phyloP scores from a whole-genome alignment of 2,329 filamentous ascomycete species.

The Parastagonospora avenae region DNA sequence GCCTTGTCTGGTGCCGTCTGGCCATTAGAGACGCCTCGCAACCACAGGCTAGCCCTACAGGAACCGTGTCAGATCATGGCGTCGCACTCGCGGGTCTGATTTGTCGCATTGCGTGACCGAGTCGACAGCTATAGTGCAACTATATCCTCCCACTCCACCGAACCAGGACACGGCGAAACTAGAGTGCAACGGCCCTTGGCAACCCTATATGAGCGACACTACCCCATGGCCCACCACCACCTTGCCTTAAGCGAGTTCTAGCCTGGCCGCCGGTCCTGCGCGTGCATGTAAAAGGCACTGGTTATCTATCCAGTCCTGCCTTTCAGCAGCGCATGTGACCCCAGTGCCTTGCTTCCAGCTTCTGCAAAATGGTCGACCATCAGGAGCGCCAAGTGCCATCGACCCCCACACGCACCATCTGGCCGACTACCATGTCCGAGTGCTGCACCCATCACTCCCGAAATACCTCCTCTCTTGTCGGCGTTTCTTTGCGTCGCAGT shows the following conservation, averaged over 20 bases:
- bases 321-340: too few species aligned
- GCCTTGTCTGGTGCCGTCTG: neutral
- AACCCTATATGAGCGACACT: slow-evolving; percentile 16
- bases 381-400: neutral
- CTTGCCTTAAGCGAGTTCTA: slow-evolving; percentile 20
- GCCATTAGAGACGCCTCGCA: neutral
- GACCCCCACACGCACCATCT: too few species aligned
- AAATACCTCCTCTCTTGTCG: slow-evolving; percentile 54
- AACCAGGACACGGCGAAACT: too few species aligned
- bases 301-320: slow-evolving; percentile 1
- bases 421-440: too few species aligned
- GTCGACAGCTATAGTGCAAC: too few species aligned
- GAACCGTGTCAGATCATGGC: too few species aligned
- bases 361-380: slow-evolving; percentile 12
- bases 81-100: too few species aligned
- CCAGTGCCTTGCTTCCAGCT: too few species aligned
- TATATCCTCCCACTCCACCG: too few species aligned
- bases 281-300: slow-evolving; percentile 11
- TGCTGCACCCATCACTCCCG: slow-evolving; percentile 26
- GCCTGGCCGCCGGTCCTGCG: slow-evolving; percentile 9
- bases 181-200: slow-evolving; percentile 2
- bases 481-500: slow-evolving; percentile 66
- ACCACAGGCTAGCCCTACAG: neutral
- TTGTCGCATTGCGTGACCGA: too few species aligned
- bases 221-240: slow-evolving; percentile 16